phyloP scores from a whole-genome alignment of 2,329 filamentous ascomycete genomes.

The Ophiostoma montium region DNA sequence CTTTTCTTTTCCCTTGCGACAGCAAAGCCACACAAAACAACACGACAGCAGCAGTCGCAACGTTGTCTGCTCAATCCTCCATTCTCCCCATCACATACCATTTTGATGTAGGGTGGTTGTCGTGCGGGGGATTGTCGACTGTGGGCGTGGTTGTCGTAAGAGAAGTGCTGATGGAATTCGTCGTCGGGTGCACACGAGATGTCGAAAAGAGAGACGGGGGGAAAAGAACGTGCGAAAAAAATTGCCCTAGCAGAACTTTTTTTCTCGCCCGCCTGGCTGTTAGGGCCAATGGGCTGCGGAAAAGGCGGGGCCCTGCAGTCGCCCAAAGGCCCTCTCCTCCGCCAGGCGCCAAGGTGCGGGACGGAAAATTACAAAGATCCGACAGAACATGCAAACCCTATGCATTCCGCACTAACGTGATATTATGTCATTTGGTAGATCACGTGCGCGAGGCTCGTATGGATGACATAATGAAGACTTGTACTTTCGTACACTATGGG shows the following conservation, averaged over 20 bases:
- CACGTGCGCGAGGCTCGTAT: no score
- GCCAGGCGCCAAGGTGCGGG: no score
- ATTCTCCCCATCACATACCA: constrained; percentile 9
- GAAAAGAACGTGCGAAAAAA: constrained; percentile 13
- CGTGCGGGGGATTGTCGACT: constrained; percentile 9
- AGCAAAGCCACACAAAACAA: not conserved
- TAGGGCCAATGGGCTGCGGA: not conserved
- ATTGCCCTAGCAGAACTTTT: constrained; percentile 10
- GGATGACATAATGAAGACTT: no score
- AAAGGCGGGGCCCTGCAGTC: not conserved
- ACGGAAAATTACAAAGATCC: no score
- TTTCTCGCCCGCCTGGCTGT: constrained; percentile 7
- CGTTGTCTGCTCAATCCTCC: not conserved
- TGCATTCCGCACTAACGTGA: no score
- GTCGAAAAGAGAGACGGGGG: constrained; percentile 9
- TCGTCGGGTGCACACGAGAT: constrained; percentile 9
- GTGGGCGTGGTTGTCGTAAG: constrained; percentile 9
- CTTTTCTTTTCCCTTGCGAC: not conserved
- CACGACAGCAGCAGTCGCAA: not conserved
- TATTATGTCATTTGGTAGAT: no score
- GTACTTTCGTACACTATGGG: no score
- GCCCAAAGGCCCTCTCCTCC: no score
- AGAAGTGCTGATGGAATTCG: constrained; percentile 1
- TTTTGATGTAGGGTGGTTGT: constrained; percentile 10
- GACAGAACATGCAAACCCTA: no score